Evolutionary conservation across 1,284 basidiomycete genomes (phyloP), one percentile per base, ranked within the genome.

Genomic region (Puccinia triticina): DNA sequence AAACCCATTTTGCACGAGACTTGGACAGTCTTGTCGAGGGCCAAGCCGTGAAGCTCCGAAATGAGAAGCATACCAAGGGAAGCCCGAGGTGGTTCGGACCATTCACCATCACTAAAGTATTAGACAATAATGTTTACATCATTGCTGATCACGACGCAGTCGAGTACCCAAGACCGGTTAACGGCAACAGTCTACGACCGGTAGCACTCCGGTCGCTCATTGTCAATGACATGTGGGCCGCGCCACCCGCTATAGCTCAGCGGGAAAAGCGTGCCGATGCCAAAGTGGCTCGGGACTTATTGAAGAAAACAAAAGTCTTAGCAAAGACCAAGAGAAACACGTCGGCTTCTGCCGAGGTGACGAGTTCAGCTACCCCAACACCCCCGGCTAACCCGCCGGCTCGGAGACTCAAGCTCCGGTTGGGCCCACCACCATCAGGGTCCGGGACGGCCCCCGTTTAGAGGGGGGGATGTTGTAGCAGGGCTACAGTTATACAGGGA

Each of bases 41-140:
- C 1, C 48, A 50, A 7, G 5, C 48, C 3, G 72, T 55, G 2
- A 74, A 74, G 72, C 29, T 74, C 2, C 71, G 71, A 1, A 73
- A 74, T 55, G 72, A 55, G n/a, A 7, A 23, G 18, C 72, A 74
- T 14, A 74, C 72, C 4, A 74, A 73, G 71, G 71, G 69, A 7
- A 34, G 8, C 14, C 69, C 69, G 8, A 5, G 26, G 3, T 72
- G 69, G 69, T 72, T 7, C 26, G 71, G 71, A 1, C 71, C 71
- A 0, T 73, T 73, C 29, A 40, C 48, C 8, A 46, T 73, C 71
- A 14, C 26, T 5, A 32, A 46, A 26, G 8, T 50, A 21, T 18
- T 73, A 1, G 40, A 26, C 2, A 73, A 73, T 0, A 73, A 73
- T 21, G 71, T 48, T 12, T 73, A 73, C 48, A 53, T 53, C 16